Percentiles rank a stretch among this genome's conserved stretches.
phyloP scores from a whole-genome alignment of 2,329 filamentous ascomycete species.

The Fusarium sp. region DNA sequence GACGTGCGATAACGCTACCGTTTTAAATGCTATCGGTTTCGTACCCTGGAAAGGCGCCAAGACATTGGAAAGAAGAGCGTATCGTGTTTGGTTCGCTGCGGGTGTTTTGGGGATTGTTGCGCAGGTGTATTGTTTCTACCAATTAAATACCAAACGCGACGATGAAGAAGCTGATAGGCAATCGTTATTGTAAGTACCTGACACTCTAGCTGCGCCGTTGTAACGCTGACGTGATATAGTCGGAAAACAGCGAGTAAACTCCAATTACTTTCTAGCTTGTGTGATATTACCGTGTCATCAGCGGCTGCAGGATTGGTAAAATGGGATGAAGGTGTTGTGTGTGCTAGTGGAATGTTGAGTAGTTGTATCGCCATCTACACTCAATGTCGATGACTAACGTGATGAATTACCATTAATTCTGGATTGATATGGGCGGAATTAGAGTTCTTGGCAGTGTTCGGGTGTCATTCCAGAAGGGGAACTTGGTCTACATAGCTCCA shows the following conservation, averaged over 20 bases:
- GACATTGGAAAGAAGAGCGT: conserved; percentile 6
- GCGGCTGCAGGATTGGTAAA: conserved; percentile 12
- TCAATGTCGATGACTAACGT: conserved; percentile 2
- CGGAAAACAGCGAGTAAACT: conserved; percentile 2
- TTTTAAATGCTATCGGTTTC: conserved; percentile 29
- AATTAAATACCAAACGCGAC: not conserved
- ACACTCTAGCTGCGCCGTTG: not conserved
- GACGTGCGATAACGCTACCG: conserved; percentile 16
- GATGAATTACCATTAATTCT: not conserved
- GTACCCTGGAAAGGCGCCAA: conserved; percentile 22
- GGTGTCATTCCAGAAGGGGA: conserved; percentile 20
- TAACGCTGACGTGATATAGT: conserved; percentile 22
- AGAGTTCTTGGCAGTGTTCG: not conserved
- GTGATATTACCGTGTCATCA: conserved; percentile 22
- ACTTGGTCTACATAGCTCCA: conserved; percentile 6
- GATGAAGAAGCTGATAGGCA: conserved; percentile 1
- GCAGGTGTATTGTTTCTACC: conserved; percentile 19
- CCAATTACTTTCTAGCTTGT: conserved; percentile 2
- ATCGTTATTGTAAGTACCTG: conserved; percentile 14
- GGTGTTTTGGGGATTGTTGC: conserved; percentile 2
- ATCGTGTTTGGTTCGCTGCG: conserved; percentile 23
- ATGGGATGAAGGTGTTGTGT: conserved; percentile 20
- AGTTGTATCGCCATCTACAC: conserved; percentile 14
- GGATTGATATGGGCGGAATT: conserved; percentile 7
- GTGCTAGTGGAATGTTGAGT: conserved; percentile 12